A percentile compares a stretch with the other conserved stretches of the same genome.
phyloP scores from a whole-genome alignment of 2,329 filamentous ascomycete species.

The Aspergillus fischeri region DNA sequence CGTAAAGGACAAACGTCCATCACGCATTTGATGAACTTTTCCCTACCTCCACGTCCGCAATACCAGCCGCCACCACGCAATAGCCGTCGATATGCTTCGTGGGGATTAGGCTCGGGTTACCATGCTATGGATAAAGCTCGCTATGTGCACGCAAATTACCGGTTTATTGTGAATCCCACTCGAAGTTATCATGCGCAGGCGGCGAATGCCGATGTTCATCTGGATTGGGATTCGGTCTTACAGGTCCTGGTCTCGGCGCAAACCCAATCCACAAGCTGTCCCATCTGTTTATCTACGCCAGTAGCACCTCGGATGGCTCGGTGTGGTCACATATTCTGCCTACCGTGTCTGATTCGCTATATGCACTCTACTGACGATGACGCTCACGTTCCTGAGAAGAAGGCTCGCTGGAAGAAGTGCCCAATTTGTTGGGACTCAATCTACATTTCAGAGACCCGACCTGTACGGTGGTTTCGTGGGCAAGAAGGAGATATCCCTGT shows the following conservation, averaged over 20 bases:
- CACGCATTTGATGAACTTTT: conserved; percentile 92
- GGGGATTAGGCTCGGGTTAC: conserved; percentile 83
- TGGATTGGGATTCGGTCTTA: conserved; percentile 87
- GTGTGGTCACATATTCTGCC: conserved; percentile 94
- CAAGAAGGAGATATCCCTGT: conserved; percentile 77
- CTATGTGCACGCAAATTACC: conserved; percentile 94
- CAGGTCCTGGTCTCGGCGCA: conserved; percentile 88
- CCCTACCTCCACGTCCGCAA: conserved; percentile 69
- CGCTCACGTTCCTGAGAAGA: conserved; percentile 60
- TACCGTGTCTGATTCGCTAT: conserved; percentile 88
- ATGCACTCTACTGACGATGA: conserved; percentile 86
- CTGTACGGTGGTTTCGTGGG: conserved; percentile 85
- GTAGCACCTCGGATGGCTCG: conserved; percentile 95
- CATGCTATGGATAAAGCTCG: conserved; percentile 87
- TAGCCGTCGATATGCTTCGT: conserved; percentile 68
- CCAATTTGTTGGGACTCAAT: conserved; percentile 92
- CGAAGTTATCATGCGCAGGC: conserved; percentile 77
- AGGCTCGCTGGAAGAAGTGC: conserved; percentile 84
- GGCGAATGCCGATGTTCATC: conserved; percentile 77
- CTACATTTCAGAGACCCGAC: conserved; percentile 84
- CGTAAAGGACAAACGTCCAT: conserved; percentile 94
- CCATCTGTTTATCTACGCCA: conserved; percentile 89
- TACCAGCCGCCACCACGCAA: conserved; percentile 54
- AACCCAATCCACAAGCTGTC: conserved; percentile 84
- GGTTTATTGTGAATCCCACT: conserved; percentile 85